Evolutionary conservation across 345 rosid species (phyloP), one percentile per base, ranked within the genome.

Genomic region (Turritis glabra): DNA sequence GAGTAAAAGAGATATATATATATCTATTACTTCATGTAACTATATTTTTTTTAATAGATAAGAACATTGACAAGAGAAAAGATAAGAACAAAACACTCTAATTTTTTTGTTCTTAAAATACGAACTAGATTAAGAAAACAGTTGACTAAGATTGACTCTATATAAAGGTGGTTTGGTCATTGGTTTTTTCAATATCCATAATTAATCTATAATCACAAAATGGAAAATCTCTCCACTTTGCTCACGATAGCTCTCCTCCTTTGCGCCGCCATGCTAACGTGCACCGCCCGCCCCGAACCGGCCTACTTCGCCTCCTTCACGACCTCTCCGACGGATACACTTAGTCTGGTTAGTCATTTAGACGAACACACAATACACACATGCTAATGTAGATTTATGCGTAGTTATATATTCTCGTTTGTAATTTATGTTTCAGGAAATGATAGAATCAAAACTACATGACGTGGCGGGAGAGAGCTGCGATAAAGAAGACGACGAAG

Each of bases 401-500:
- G 15, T 14, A 37, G 21, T 41, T 54, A 7, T 15, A 32, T 67
- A 41, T 67, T 21, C 50, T 67, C 25, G 22, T 26, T 59, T 50
- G 7, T 44, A 67, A 74, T 48, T 26, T 19, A 29, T 5, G n/a
- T 59, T 65, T 58, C 47, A 75, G 79, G 79, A 75, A 68, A 75
- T 75, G 79, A 75, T 75, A 41, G 74, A 68, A 60, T 75, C 74
- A 75, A 75, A 60, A 68, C 29, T 75, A 60, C 64, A 75, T 33
- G 83, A 66, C 2, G 74, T 57, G 19, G 63, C 69, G 15, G 84
- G 71, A 13, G 85, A 78, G 46, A 72, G 47, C 83, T 86, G 93
- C 47, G 81, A 82, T 50, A 86, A 83, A 33, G 56, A 72, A 25
- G 80, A 53, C 23, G 84, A 84, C 29, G 89, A 88, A 29, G 89